Base-by-base conservation (phyloP, 352 stramenopile species). In the Phytophthora crassamura region DNA sequence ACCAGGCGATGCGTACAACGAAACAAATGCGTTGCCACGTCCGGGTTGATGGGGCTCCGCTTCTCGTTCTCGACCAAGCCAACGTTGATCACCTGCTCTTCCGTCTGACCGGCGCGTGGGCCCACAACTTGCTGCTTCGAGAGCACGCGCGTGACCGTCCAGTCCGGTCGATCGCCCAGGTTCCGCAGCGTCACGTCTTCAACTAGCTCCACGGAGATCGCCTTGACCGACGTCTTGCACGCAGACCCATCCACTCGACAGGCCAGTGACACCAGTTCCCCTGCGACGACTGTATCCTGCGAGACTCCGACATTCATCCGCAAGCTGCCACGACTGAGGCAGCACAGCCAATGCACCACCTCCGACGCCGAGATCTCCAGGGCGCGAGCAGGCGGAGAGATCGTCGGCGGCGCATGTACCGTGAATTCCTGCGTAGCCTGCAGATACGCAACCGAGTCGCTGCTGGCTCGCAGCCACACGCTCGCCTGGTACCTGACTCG, bases 361-460 rank as follows among this genome's bases (percentile, higher is more conserved):
- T 73, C 53, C 18, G 59, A 71, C 6, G 48, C 35, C 2, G 45
- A 68, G n/a, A 76, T 47, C 32, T 79, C 71, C 10, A 79, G 69
- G 36, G 62, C 50, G 12, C 59, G 55, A 1, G 62, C 67, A 8
- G 67, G 67, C 25, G 66, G 61, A 8, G 47, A 59, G 28, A 70
- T 64, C 33, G 43, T 65, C 7, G 58, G 46, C 1, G 67, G 45
- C 14, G 54, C 62, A 35, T 74, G 57, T 20, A 79, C 54, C 7
- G 48, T 63, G 55, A 79, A 79, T 25, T 62, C 52, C 36, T 76
- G 67, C n/a, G 53, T 54, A 2, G 61, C 55, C 22, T 66, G 60
- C 45, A 78, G 57, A 18, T 70, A 78, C 32, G 60, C 66, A 14
- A 78, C 65, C 18, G 61, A 78, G 3, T 73, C 57, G n/a, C 50